Percentiles rank a stretch among this genome's conserved stretches.
Evolutionary conservation across 2,329 filamentous ascomycete genomes (phyloP).

Genomic region (Ophiostoma angusticollis): DNA sequence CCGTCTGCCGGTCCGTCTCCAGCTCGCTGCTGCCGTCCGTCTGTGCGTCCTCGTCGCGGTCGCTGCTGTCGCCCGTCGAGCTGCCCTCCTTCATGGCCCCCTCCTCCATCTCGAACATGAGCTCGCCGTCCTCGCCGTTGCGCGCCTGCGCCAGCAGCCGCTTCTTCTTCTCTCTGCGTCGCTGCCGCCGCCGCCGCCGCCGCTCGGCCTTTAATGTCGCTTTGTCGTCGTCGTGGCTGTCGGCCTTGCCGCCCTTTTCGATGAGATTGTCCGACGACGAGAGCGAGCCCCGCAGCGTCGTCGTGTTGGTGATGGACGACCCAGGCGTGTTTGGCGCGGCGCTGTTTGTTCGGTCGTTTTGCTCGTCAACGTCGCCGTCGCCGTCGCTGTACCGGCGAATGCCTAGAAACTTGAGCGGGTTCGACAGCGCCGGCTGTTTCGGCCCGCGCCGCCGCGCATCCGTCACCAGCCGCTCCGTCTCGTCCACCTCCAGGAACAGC

Average conservation of each 20-base stretch:
- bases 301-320: background rate
- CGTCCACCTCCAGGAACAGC: constrained; percentile 65
- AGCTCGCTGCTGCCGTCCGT: constrained; percentile 49
- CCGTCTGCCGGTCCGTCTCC: constrained; percentile 37
- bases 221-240: constrained; percentile 14
- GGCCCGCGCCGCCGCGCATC: constrained; percentile 38
- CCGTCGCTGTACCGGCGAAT: constrained; percentile 27
- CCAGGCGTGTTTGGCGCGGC: constrained; percentile 2
- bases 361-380: no score
- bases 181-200: constrained; percentile 33
- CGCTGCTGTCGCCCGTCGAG: constrained; percentile 47
- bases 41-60: constrained; percentile 46
- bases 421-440: constrained; percentile 33
- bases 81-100: constrained; percentile 58
- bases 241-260: background rate
- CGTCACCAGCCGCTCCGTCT: constrained; percentile 48
- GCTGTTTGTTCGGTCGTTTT: no score
- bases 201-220: constrained; percentile 15
- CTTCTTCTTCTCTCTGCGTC: constrained; percentile 41
- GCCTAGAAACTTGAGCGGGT: constrained; percentile 30
- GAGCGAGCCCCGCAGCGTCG: constrained; percentile 26
- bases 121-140: constrained; percentile 55
- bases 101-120: constrained; percentile 89
- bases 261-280: constrained; percentile 15
- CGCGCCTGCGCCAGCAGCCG: constrained; percentile 39